Percentiles rank a stretch among this genome's conserved stretches.
Conservation (phyloP, 2,329 filamentous ascomycete genomes). For the Lecanosticta acicola region DNA sequence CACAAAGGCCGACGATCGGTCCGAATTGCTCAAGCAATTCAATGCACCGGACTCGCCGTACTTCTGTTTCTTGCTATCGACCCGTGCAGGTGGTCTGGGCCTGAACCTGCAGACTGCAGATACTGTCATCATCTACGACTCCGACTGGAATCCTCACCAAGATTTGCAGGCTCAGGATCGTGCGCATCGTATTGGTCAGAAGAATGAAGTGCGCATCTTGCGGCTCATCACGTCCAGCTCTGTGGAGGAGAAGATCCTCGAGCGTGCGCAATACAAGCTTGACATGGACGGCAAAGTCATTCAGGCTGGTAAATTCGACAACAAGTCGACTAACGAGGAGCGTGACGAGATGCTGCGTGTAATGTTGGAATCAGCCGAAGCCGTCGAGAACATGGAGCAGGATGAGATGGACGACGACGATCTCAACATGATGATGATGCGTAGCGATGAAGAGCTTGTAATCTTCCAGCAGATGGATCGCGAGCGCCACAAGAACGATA, state of each 20-base stretch:
- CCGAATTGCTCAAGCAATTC: constrained; percentile 80
- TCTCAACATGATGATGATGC: constrained; percentile 87
- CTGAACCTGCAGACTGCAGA: constrained; percentile 96
- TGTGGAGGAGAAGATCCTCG: constrained; percentile 96
- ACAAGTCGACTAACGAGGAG: constrained; percentile 97
- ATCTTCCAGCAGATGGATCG: constrained; percentile 80
- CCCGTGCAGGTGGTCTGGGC: constrained; percentile 94
- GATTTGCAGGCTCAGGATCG: constrained; percentile 99
- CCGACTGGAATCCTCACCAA: constrained; percentile 98
- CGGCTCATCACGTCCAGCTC: constrained; percentile 94
- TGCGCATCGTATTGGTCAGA: constrained; percentile 99
- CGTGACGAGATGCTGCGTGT: constrained; percentile 95
- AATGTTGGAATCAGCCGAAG: constrained; percentile 74
- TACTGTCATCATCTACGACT: constrained; percentile 99
- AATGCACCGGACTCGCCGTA: constrained; percentile 87
- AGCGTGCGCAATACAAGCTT: constrained; percentile 93
- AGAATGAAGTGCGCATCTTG: constrained; percentile 97
- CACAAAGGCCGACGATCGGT: constrained; percentile 95
- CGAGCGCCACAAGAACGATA: constrained; percentile 59
- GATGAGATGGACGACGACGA: constrained; percentile 99
- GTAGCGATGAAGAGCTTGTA: constrained; percentile 70
- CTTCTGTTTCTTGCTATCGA: constrained; percentile 98
- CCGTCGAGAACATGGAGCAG: constrained; percentile 67
- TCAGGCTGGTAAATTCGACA: constrained; percentile 97
- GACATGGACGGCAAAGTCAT: constrained; percentile 99